phyloP scores from a whole-genome alignment of 768 basidiomycete species.

The Leccinum obscurum region DNA sequence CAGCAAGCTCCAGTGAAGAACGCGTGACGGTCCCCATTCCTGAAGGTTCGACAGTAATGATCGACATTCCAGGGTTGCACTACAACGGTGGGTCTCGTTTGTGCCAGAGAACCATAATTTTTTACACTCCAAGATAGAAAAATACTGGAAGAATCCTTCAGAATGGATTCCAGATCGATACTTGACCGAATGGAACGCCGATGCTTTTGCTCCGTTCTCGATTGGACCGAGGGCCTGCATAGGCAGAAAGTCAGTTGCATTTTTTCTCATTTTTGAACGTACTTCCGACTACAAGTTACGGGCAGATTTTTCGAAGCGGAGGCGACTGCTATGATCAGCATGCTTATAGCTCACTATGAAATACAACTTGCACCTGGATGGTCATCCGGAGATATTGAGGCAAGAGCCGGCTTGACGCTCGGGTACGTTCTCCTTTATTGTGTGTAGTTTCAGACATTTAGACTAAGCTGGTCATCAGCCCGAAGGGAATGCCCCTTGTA shows the following conservation, averaged over 20 bases:
- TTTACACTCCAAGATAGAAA: background rate
- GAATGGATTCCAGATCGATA: conserved; percentile 3
- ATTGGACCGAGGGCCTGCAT: background rate
- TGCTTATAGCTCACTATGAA: background rate
- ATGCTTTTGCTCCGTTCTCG: conserved; percentile 1
- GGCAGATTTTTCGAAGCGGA: background rate
- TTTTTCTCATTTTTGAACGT: background rate
- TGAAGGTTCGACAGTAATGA: background rate
- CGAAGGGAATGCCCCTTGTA: background rate
- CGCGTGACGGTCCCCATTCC: background rate
- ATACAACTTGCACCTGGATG: background rate
- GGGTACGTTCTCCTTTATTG: background rate
- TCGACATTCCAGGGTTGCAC: background rate
- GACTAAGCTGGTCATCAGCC: background rate
- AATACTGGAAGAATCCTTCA: background rate
- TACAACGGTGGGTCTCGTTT: background rate
- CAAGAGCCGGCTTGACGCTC: too few relatives aligned
- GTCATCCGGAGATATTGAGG: too few relatives aligned
- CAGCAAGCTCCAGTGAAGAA: background rate
- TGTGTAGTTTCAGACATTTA: background rate
- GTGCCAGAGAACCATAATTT: background rate
- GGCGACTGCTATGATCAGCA: background rate
- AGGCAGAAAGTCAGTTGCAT: background rate
- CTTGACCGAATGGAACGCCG: background rate
- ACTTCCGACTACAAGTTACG: background rate